phyloP scores from a whole-genome alignment of 345 rosid species.

The Euphorbia pulcherrima region DNA sequence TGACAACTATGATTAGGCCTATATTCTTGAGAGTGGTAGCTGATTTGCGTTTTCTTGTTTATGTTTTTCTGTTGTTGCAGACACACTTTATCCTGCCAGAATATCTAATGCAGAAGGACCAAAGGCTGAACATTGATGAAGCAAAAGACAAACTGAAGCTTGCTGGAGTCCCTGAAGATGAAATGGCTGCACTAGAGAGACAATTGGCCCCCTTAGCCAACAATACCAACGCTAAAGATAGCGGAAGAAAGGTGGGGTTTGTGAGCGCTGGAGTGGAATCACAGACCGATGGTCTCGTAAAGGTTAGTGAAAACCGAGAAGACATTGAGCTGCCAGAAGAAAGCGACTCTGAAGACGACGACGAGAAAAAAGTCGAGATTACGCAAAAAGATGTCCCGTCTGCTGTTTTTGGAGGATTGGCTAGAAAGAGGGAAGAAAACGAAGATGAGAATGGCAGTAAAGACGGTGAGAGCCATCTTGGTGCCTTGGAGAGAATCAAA shows the following conservation, averaged over 20 bases:
- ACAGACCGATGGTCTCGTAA: slow-evolving; percentile 46
- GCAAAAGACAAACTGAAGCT: slow-evolving; percentile 82
- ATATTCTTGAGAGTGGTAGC: neutral
- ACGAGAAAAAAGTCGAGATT: slow-evolving; percentile 60
- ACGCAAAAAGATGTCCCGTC: slow-evolving; percentile 76
- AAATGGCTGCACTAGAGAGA: slow-evolving; percentile 89
- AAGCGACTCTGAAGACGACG: slow-evolving; percentile 71
- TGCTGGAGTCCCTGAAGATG: slow-evolving; percentile 82
- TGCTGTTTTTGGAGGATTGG: slow-evolving; percentile 76
- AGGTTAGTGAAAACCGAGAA: slow-evolving; percentile 49
- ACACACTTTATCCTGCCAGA: slow-evolving; percentile 85
- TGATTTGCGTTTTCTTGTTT: neutral
- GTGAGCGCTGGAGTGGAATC: slow-evolving; percentile 86
- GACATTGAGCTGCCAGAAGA: slow-evolving; percentile 84
- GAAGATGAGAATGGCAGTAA: slow-evolving; percentile 31
- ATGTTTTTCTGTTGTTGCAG: slow-evolving; percentile 38
- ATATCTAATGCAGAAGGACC: slow-evolving; percentile 89
- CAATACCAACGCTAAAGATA: slow-evolving; percentile 40
- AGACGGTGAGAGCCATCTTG: slow-evolving; percentile 47
- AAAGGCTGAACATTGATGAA: slow-evolving; percentile 62
- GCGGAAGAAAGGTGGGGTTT: slow-evolving; percentile 61
- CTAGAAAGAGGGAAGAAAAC: slow-evolving; percentile 55
- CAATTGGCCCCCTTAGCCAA: slow-evolving; percentile 56
- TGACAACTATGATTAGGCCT: too few relatives aligned
- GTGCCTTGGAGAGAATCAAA: slow-evolving; percentile 82